A percentile compares a stretch with the other conserved stretches of the same genome.
phyloP scores from a whole-genome alignment of 192 early-diverging fungal species.

The Coemansia sp. region DNA sequence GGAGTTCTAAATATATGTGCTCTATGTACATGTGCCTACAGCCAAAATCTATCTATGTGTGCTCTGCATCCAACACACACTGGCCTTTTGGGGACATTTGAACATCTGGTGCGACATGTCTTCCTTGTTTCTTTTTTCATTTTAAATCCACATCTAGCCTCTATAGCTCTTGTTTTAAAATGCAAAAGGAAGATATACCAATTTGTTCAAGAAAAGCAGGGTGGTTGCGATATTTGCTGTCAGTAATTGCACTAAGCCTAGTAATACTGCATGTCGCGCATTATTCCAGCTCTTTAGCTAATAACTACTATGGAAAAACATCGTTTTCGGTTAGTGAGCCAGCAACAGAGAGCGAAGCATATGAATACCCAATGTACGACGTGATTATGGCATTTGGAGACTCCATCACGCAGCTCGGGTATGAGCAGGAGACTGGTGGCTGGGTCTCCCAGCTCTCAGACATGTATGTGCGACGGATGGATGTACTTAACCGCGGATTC shows the following conservation, averaged over 20 bases:
- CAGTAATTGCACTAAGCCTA: neutral
- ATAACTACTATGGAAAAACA: neutral
- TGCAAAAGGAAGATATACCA: too few relatives aligned
- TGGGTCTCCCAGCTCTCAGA: conserved; percentile 57
- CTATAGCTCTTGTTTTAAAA: too few relatives aligned
- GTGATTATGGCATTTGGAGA: conserved; percentile 39
- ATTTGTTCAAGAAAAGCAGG: neutral
- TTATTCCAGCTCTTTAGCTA: neutral
- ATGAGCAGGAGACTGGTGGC: conserved; percentile 38
- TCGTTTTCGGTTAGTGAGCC: too few relatives aligned
- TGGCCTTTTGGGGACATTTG: too few relatives aligned
- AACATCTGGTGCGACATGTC: too few relatives aligned
- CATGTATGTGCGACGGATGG: conserved; percentile 66
- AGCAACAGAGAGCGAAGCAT: neutral
- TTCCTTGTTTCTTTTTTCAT: too few relatives aligned
- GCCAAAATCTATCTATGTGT: too few relatives aligned
- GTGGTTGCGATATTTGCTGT: neutral
- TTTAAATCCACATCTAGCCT: too few relatives aligned
- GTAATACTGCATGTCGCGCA: neutral
- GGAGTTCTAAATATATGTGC: too few relatives aligned
- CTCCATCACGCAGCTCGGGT: conserved; percentile 39
- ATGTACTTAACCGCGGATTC: conserved; percentile 79
- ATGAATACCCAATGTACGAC: conserved; percentile 24
- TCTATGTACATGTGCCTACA: too few relatives aligned
- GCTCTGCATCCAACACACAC: too few relatives aligned